Conservation (phyloP, 805 yeast species). For the Lipomyces kockii region DNA sequence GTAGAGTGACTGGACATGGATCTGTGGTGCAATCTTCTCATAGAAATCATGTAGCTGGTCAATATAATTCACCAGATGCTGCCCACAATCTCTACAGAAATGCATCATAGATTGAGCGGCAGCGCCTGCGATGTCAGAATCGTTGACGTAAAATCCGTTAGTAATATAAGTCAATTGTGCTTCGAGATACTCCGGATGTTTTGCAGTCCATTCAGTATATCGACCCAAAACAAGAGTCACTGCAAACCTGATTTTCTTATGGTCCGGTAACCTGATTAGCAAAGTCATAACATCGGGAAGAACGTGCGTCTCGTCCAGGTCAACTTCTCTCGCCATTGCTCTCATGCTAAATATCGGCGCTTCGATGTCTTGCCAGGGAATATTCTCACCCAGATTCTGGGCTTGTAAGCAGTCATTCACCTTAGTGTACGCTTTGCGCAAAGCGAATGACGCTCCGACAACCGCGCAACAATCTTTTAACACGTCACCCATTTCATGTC, state of each 20-base stretch:
- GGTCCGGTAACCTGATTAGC: constrained; percentile 75
- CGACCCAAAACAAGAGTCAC: constrained; percentile 94
- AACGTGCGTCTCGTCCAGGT: constrained; percentile 63
- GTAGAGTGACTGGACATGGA: constrained; percentile 71
- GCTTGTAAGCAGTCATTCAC: constrained; percentile 52
- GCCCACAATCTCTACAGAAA: constrained; percentile 84
- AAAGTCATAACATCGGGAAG: constrained; percentile 77
- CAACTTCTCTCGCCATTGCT: constrained; percentile 92
- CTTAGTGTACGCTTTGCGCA: constrained; percentile 68
- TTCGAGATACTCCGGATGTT: constrained; percentile 81
- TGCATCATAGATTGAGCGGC: constrained; percentile 93
- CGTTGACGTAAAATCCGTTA: constrained; percentile 61
- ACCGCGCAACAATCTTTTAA: constrained; percentile 93
- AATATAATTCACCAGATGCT: constrained; percentile 63
- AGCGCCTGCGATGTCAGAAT: constrained; percentile 68
- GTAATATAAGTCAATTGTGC: constrained; percentile 83
- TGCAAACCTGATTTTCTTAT: constrained; percentile 85
- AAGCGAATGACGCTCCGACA: constrained; percentile 73
- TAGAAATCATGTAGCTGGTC: constrained; percentile 80
- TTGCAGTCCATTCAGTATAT: constrained; percentile 92
- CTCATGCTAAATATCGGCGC: constrained; percentile 88
- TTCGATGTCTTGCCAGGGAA: constrained; percentile 85
- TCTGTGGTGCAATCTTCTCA: constrained; percentile 55
- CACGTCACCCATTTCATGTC: constrained; percentile 98
- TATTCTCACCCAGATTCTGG: constrained; percentile 46